Base-by-base conservation (phyloP, 176 grass and related monocot genomes). In the Hsuehochloa calcarea region DNA sequence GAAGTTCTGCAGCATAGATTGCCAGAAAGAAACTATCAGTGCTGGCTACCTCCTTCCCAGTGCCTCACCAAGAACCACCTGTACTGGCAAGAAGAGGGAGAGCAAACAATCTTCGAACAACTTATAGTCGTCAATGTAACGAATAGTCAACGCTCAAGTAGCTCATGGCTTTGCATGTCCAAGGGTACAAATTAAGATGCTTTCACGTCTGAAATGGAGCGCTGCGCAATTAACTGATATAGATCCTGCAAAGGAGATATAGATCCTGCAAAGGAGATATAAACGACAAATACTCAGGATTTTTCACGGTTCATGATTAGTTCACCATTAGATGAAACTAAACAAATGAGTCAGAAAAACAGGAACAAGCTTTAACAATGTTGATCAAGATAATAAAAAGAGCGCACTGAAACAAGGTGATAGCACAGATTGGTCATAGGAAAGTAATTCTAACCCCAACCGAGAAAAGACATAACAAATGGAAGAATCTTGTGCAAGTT, bases 1-100 rank as follows among this genome's bases (percentile, higher is more conserved):
- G 55, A 89, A 31, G 50, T 91, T 86, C 70, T 26, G 66, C 84
- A 82, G 70, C 88, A 95, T 88, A 70, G 27, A 81, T 43, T 37
- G 61, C 16, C 22, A 56, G 40, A 38, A 25, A 64, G 60, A 13
- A 76, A 76, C 12, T 39, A 8, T 43, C 0, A 11, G 26, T 86
- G 75, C 22, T 22, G 26, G 63, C 64, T 82, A 71, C 25, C 72
- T 86, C 81, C 65, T 68, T 67, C 79, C 37, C 60, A 62, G 55
- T 85, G 75, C 29, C 34, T 14, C 31, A 50, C 20, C 25, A n/a
- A 86, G 45, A 31, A 81, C n/a, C 62, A 43, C 13, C 41, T 82
- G 19, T 65, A 60, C 10, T 46, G 17, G 25, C 20, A 62, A 77
- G 25, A 82, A 84, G 40, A 75, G 60, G 75, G 68, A 80, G 34